Percentiles rank a stretch among this genome's conserved stretches.
Evolutionary conservation across 1,284 basidiomycete species (phyloP).

Genomic region (Rhodotorula sp.): DNA sequence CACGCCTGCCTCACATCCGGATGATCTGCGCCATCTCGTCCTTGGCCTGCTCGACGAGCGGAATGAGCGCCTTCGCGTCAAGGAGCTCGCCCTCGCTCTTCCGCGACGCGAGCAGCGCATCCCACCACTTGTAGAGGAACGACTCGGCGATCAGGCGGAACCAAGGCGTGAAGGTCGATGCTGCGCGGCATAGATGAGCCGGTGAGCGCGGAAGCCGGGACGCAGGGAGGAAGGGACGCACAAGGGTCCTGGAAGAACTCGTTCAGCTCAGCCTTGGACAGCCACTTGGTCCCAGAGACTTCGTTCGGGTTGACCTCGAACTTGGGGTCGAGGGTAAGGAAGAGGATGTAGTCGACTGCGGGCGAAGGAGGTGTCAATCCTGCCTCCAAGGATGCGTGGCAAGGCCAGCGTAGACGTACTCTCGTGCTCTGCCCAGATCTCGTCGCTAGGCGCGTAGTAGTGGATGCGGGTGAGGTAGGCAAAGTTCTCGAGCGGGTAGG

Average conservation of each 20-base stretch:
- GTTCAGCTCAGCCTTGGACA: constrained; percentile 83
- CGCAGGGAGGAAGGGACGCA: constrained; percentile 51
- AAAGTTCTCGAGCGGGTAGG: constrained; percentile 79
- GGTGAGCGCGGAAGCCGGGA: background rate
- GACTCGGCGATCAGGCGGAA: constrained; percentile 97
- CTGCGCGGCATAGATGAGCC: constrained; percentile 53
- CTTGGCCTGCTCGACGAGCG: constrained; percentile 33
- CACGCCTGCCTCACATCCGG: constrained; percentile 27
- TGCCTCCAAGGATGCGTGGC: no score
- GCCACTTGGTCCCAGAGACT: constrained; percentile 88
- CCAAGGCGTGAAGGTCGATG: constrained; percentile 94
- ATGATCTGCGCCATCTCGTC: constrained; percentile 32
- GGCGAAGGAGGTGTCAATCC: constrained; percentile 23
- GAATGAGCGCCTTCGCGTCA: constrained; percentile 35
- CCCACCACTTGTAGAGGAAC: constrained; percentile 99
- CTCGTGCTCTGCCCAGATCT: constrained; percentile 98
- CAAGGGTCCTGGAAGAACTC: constrained; percentile 83
- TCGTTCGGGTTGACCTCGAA: constrained; percentile 86
- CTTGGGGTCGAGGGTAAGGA: constrained; percentile 86
- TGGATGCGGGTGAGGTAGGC: constrained; percentile 96
- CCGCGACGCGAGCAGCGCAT: constrained; percentile 65
- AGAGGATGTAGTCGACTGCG: constrained; percentile 97
- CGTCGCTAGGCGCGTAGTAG: constrained; percentile 91
- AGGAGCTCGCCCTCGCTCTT: background rate
- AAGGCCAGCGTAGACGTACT: constrained; percentile 63